Base-by-base conservation (phyloP, 768 basidiomycete species). In the Boletus patriciae region DNA sequence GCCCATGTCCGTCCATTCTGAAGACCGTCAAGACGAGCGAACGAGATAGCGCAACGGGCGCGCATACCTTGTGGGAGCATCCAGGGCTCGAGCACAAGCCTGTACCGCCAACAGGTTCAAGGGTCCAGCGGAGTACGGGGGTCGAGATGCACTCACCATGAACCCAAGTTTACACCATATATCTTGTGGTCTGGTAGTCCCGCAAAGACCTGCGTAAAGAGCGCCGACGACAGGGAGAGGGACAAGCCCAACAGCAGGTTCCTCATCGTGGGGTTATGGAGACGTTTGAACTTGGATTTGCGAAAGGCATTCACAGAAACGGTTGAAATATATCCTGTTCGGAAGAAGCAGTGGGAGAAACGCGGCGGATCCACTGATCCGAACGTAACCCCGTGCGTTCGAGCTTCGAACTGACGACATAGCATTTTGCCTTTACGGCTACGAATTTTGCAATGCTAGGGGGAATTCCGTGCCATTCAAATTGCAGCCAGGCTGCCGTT, bases 51-150 rank as follows among this genome's bases (percentile, higher is more conserved):
- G 7, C 27, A 36, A 37, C 11, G n/a, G 7, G 7, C 0, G 18
- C 1, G 12, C 52, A 11, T 57, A 85, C 85, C 86, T 69, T 77
- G 73, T 10, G 88, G 88, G 41, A 90, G 76, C 89, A 92, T 92
- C 90, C 90, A 92, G n/a, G 88, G 63, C 64, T 92, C 90, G 6
- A 90, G 69, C 0, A 92, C 70, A 48, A 92, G 77, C 90, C 90
- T 90, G 53, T n/a, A 48, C 8, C 59, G 41, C 46, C 46, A 21
- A 46, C 42, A 25, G 46, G 38, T 59, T 58, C 46, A 37, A 58
- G 34, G 33, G 36, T 15, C 15, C 33, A 12, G 23, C 25, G 4
- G 10, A 11, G 50, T 15, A 25, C n/a, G 5, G 19, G 15, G 7
- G 10, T 4, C 29, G 48, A 27, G 49, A 41, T n/a, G 54, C 6